phyloP scores from a whole-genome alignment of 495 filamentous ascomycete genomes.

The Penicillium ochrochloron region DNA sequence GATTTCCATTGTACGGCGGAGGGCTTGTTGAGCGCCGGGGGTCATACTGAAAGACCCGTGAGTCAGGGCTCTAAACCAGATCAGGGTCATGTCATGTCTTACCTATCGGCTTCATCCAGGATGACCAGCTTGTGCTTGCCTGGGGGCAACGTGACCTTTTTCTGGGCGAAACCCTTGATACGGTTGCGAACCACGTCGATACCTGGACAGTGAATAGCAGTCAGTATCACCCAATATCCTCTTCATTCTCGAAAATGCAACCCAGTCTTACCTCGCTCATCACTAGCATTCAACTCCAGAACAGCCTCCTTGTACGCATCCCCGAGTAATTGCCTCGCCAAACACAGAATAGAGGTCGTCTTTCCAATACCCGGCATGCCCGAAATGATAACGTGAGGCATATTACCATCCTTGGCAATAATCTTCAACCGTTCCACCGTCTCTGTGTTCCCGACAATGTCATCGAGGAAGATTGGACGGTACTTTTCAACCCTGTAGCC shows the following conservation, averaged over 20 bases:
- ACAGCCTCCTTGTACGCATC: slow-evolving; percentile 98
- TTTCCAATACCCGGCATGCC: slow-evolving; percentile 99
- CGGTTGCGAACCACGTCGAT: slow-evolving; percentile 99
- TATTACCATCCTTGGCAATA: slow-evolving; percentile 98
- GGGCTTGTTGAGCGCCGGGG: slow-evolving; percentile 90
- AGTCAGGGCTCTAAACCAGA: too few relatives aligned
- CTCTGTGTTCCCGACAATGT: slow-evolving; percentile 96
- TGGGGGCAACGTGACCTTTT: slow-evolving; percentile 93
- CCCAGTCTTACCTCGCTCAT: slow-evolving; percentile 73
- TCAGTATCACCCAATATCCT: slow-evolving; percentile 15
- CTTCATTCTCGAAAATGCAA: neutral
- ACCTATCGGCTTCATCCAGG: slow-evolving; percentile 94
- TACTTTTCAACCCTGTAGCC: slow-evolving; percentile 93
- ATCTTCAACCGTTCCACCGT: slow-evolving; percentile 98
- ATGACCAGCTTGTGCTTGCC: slow-evolving; percentile 97
- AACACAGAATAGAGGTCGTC: slow-evolving; percentile 93
- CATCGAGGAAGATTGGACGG: slow-evolving; percentile 89
- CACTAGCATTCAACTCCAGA: slow-evolving; percentile 91
- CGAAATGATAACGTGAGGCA: slow-evolving; percentile 99
- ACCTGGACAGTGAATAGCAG: slow-evolving; percentile 45
- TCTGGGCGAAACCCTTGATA: slow-evolving; percentile 98
- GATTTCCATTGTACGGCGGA: slow-evolving; percentile 98
- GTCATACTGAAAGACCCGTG: slow-evolving; percentile 70
- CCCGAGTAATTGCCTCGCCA: slow-evolving; percentile 89
- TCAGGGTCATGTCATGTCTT: neutral